Evolutionary conservation across 129 eudicot species (phyloP).

Genomic region (Helichrysum umbraculigerum): DNA sequence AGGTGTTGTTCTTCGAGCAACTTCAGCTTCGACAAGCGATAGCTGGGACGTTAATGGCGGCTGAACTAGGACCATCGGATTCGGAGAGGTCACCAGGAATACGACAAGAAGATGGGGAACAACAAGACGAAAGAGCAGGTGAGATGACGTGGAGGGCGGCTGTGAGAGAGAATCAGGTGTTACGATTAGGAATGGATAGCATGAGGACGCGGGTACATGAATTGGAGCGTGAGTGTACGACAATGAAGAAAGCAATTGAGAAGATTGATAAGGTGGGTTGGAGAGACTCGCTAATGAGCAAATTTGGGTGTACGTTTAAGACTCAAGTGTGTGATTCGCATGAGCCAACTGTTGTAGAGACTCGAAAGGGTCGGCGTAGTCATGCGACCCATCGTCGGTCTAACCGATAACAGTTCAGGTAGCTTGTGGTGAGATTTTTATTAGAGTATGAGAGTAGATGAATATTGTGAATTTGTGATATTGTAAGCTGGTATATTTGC

Average conservation of each 20-base stretch:
- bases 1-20: conserved; percentile 93
- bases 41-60: conserved; percentile 65
- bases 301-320: conserved; percentile 90
- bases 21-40: conserved; percentile 97
- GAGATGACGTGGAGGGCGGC: conserved; percentile 67
- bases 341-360: conserved; percentile 61
- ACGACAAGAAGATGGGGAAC: conserved; percentile 15
- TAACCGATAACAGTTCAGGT: neutral
- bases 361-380: conserved; percentile 48
- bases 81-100: conserved; percentile 26
- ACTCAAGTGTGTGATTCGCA: conserved; percentile 97
- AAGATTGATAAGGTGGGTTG: conserved; percentile 68
- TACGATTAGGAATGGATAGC: conserved; percentile 86
- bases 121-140: conserved; percentile 33
- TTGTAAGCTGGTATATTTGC: neutral
- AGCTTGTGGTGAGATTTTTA: neutral
- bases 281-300: conserved; percentile 50
- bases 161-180: conserved; percentile 89
- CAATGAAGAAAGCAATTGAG: conserved; percentile 80
- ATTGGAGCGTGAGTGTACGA: conserved; percentile 86
- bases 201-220: conserved; percentile 95
- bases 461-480: neutral
- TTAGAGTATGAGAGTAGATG: neutral
- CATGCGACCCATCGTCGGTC: conserved; percentile 32
- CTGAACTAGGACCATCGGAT: conserved; percentile 37